Percentiles rank a stretch among this genome's conserved stretches.
Conservation (phyloP, 163 green algal genomes). For the Scenedesmus sp. region DNA sequence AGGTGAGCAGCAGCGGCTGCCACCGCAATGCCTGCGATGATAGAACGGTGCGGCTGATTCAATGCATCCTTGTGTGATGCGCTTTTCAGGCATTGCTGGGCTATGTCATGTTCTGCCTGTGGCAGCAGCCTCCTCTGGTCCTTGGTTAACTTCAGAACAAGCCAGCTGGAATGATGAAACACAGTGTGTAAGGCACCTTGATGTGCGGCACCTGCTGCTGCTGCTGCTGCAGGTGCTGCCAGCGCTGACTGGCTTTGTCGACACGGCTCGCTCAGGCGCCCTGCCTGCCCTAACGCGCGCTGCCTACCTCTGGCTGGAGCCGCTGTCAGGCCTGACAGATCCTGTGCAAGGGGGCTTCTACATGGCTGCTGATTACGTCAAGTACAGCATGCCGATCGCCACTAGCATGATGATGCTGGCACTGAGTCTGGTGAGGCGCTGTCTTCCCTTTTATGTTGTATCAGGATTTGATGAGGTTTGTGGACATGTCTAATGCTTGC, state of each 20-base stretch:
- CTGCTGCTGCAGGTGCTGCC: constrained; percentile 22
- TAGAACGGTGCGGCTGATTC: too few species aligned
- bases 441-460: neutral
- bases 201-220: neutral
- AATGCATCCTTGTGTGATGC: too few species aligned
- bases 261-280: neutral
- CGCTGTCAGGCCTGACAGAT: neutral
- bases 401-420: constrained; percentile 54
- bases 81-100: too few species aligned
- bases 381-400: constrained; percentile 53
- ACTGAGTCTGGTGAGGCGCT: constrained; percentile 25
- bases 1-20: neutral
- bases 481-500: too few species aligned
- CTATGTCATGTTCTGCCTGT: too few species aligned
- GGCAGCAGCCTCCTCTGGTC: neutral
- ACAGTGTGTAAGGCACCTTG: neutral
- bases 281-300: neutral
- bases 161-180: too few species aligned
- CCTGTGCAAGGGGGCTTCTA: constrained; percentile 39
- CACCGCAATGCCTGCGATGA: too few species aligned
- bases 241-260: constrained; percentile 2
- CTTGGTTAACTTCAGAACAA: too few species aligned
- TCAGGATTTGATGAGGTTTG: too few species aligned
- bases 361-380: constrained; percentile 49
- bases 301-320: neutral